Evolutionary conservation across 495 filamentous ascomycete species (phyloP).

Genomic region (Penicillium goetzii): DNA sequence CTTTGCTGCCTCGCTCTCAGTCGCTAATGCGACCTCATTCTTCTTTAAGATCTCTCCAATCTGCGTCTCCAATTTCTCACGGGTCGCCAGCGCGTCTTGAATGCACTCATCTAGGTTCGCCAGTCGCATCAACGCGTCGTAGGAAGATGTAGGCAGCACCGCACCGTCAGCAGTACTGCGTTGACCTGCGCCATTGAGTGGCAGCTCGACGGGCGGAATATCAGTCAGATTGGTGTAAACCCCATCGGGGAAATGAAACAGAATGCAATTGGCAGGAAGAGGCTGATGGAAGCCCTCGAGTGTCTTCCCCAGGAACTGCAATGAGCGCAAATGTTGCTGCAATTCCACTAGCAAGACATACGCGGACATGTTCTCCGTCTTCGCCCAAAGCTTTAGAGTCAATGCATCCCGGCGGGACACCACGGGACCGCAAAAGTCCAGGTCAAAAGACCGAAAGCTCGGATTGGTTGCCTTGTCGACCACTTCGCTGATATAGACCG

Average conservation of each 20-base stretch:
- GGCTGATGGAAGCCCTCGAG: slow-evolving; percentile 74
- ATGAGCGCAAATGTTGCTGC: slow-evolving; percentile 65
- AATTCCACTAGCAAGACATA: slow-evolving; percentile 75
- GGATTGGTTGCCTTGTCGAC: slow-evolving; percentile 83
- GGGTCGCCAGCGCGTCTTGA: slow-evolving; percentile 82
- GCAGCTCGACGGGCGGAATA: slow-evolving; percentile 50
- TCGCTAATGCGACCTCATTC: slow-evolving; percentile 47
- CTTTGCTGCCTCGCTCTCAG: slow-evolving; percentile 57
- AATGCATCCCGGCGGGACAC: slow-evolving; percentile 67
- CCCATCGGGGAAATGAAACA: slow-evolving; percentile 88
- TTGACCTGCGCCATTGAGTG: slow-evolving; percentile 23
- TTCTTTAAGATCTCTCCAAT: slow-evolving; percentile 73
- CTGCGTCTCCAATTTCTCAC: slow-evolving; percentile 72
- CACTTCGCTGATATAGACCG: slow-evolving; percentile 89
- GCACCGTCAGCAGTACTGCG: slow-evolving; percentile 35
- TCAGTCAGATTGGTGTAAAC: slow-evolving; percentile 77
- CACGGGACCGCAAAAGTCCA: slow-evolving; percentile 65
- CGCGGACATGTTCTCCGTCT: slow-evolving; percentile 54
- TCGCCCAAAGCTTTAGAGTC: slow-evolving; percentile 78
- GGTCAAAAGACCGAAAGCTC: slow-evolving; percentile 84
- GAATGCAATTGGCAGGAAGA: slow-evolving; percentile 80
- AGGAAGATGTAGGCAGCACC: slow-evolving; percentile 71
- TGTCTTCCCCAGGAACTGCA: slow-evolving; percentile 80
- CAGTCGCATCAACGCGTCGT: slow-evolving; percentile 87
- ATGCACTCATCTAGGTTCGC: slow-evolving; percentile 90